Base-by-base conservation (phyloP, 2,329 filamentous ascomycete species). In the Alternaria sp. region DNA sequence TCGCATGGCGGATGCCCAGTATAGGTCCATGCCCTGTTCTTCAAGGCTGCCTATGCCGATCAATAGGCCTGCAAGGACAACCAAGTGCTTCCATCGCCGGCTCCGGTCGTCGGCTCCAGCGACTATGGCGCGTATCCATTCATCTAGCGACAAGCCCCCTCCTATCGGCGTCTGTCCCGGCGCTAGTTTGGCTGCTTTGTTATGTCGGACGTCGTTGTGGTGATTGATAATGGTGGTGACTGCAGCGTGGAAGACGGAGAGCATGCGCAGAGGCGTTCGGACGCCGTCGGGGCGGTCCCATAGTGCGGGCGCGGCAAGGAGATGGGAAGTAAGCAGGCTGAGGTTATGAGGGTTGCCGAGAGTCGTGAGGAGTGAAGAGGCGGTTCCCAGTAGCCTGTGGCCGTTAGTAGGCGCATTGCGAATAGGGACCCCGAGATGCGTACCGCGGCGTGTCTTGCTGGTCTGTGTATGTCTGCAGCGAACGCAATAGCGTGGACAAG, bases 61-160 rank as follows among this genome's bases (percentile, higher is more conserved):
- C 57, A 97, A 78, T 23, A 96, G 80, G 3, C 92, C 93, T 0
- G 88, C 88, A 8, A 97, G 84, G 5, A 93, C 84, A n/a, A 97
- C 81, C 29, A 93, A 78, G 76, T 97, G 93, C 75, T 92, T 89
- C 92, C 92, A 97, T 71, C 91, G 82, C 17, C 83, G 85, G 29
- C 81, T 88, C 67, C 81, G 83, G 42, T 85, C 86, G 69, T 88
- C 84, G 14, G 86, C 86, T 8, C 86, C 86, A 39, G 81, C 81
- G 2, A 86, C 81, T 2, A 87, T 80, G 1, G 86, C 85, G 62
- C 81, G 82, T 24, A 85, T 78, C 87, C 86, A 88, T 46, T 84
- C 83, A 45, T 85, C 82, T 14, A 82, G 77, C 5, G 81, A 75
- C 5, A 86, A 75, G 26, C 82, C 84, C 14, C 86, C 76, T 2